Evolutionary conservation across 1,284 basidiomycete genomes (phyloP), one percentile per base, ranked within the genome.

Genomic region (Trichosporon coremiiforme): DNA sequence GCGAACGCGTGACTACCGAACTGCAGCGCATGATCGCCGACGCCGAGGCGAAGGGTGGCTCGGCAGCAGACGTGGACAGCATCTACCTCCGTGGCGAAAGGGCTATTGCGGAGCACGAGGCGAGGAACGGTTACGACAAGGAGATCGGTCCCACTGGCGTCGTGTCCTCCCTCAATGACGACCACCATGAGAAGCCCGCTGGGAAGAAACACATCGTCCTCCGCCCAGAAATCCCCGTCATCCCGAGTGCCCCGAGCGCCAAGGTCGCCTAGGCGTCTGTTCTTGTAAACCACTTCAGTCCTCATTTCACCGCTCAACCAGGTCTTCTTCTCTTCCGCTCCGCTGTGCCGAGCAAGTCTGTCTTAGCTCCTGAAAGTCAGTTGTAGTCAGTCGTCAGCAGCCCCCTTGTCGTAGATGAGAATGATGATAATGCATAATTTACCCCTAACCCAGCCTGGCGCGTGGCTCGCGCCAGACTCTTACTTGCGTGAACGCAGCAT

Each of bases 81-180:
- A 69, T 78, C 8, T 78, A 78, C 53, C 71, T 78, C 6, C 60
- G 65, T 2, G 77, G 77, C 17, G 74, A 74, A 36, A 73, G 73
- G 60, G 76, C 76, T 0, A 74, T 78, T 31, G 36, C 41, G 8
- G 76, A 77, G 66, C 77, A 78, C 65, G 75, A 77, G 65, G 22
- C 64, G 50, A 62, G 76, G 1, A 77, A 77, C 45, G 77, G 77
- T 0, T 78, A 78, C 66, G 77, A 78, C 66, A 72, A 74, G 70
- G 64, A 67, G 3, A 72, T 64, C 57, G 77, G 77, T 4, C 77
- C 77, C 4, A 72, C 68, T 9, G 76, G 76, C 45, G 64, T 69
- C 12, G 38, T 45, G 17, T 5, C 20, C 0, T 36, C 31, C 5
- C 29, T 62, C 31, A 62, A 10, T 29, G 31, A 62, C 31, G 57